Conservation (phyloP, 2,329 filamentous ascomycete genomes). For the Thielaviopsis punctulata region DNA sequence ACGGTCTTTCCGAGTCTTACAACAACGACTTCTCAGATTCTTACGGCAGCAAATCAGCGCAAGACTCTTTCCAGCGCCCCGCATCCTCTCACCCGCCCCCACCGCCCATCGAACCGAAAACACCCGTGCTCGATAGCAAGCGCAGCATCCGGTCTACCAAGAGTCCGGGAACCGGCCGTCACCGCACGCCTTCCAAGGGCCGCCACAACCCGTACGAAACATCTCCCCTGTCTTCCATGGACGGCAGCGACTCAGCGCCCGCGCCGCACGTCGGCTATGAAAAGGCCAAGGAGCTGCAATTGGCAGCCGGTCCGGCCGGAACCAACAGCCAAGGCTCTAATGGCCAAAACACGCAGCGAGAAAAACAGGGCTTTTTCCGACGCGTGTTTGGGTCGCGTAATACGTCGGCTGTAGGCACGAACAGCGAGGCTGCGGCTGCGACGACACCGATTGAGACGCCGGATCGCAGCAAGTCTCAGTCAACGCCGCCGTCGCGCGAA, state of each 20-base stretch:
- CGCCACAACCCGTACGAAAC: conserved; percentile 5
- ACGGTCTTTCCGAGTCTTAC: no score
- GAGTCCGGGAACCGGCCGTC: conserved; percentile 17
- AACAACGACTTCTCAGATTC: no score
- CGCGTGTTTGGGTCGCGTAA: conserved; percentile 70
- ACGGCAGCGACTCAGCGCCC: conserved; percentile 37
- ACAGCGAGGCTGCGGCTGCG: no score
- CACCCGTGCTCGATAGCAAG: conserved; percentile 31
- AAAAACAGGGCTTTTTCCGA: conserved; percentile 77
- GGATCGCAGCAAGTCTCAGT: conserved; percentile 15
- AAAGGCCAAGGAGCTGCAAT: conserved; percentile 35
- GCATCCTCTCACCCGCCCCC: conserved; percentile 22
- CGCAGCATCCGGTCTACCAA: conserved; percentile 41
- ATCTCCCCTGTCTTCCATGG: conserved; percentile 18
- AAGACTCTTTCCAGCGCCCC: no score
- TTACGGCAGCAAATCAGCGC: no score
- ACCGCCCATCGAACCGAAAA: conserved; percentile 21
- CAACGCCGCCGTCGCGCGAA: conserved; percentile 34
- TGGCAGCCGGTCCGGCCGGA: conserved; percentile 30
- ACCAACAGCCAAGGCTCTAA: conserved; percentile 23
- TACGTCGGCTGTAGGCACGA: conserved; percentile 20
- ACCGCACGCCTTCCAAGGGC: conserved; percentile 3
- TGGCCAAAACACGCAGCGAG: conserved; percentile 35
- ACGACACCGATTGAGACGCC: conserved; percentile 18
- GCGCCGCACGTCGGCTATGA: conserved; percentile 42